phyloP scores from a whole-genome alignment of 805 yeast genomes.

The Hagleromyces aurorensis region DNA sequence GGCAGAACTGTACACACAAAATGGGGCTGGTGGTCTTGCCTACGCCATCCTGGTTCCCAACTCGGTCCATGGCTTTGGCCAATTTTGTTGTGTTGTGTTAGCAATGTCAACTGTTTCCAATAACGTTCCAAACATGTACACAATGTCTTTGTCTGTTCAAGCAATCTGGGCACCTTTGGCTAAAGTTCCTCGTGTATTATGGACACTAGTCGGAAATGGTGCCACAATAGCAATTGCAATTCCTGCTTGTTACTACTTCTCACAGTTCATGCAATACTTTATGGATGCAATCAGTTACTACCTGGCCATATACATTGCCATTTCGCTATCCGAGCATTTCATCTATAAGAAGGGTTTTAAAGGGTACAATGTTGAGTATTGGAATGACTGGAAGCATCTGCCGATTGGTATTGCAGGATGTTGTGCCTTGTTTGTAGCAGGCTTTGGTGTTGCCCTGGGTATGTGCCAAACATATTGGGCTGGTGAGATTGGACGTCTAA shows the following conservation, averaged over 20 bases:
- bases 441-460: constrained; percentile 78
- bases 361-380: constrained; percentile 57
- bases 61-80: constrained; percentile 82
- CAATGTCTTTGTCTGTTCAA: constrained; percentile 81
- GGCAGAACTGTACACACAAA: constrained; percentile 40
- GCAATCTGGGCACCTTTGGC: constrained; percentile 70
- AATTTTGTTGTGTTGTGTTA: constrained; percentile 77
- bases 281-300: constrained; percentile 91
- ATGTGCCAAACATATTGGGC: constrained; percentile 81
- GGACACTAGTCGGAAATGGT: constrained; percentile 74
- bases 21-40: constrained; percentile 75
- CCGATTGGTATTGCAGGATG: constrained; percentile 78
- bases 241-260: constrained; percentile 76
- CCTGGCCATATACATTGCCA: constrained; percentile 74
- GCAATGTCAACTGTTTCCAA: constrained; percentile 84
- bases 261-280: constrained; percentile 67
- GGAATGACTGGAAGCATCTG: constrained; percentile 46
- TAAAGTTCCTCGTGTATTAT: constrained; percentile 69
- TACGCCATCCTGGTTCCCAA: constrained; percentile 70
- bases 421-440: constrained; percentile 73
- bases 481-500: constrained; percentile 56
- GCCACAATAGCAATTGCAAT: constrained; percentile 79
- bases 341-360: constrained; percentile 57
- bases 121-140: constrained; percentile 91
- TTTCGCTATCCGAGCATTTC: constrained; percentile 75